These are phyloP conservation scores for Mucuna pruriens DNA, from an alignment of 306 rosid species.

Conservation along the genomic window DNA sequence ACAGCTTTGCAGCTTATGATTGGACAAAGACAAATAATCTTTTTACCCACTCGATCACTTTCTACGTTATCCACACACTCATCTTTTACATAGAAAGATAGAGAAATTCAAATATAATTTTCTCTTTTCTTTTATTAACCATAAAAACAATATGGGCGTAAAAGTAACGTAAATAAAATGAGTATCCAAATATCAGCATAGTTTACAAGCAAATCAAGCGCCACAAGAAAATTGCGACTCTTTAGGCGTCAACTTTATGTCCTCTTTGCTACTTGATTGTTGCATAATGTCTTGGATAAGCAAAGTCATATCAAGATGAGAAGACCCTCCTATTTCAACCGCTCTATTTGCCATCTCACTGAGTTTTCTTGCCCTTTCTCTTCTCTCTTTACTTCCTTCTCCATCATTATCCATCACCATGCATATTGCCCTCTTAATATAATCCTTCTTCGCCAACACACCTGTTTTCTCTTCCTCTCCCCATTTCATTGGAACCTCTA, in stretches of 20 bases:
- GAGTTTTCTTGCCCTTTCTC: constrained; percentile 41
- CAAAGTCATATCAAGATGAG: constrained; percentile 40
- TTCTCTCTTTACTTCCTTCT: constrained; percentile 48
- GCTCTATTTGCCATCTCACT: constrained; percentile 51
- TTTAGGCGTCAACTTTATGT: not conserved
- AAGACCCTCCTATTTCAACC: constrained; percentile 57
- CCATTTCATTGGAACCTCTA: constrained; percentile 17
- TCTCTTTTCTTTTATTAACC: too few species aligned
- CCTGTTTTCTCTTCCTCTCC: constrained; percentile 54
- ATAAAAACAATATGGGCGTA: too few species aligned
- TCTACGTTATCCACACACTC: too few species aligned
- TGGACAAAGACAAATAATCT: too few species aligned
- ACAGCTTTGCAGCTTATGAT: too few species aligned
- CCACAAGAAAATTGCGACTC: not conserved
- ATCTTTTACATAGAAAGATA: too few species aligned
- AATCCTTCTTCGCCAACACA: constrained; percentile 44
- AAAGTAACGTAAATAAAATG: too few species aligned
- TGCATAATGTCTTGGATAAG: constrained; percentile 44
- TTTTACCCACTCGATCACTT: too few species aligned
- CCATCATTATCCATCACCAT: constrained; percentile 44
- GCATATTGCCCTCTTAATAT: constrained; percentile 50
- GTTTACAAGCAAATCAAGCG: not conserved
- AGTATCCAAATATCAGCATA: too few species aligned
- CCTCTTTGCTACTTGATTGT: constrained; percentile 8
- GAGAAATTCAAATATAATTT: too few species aligned